Base-by-base conservation (phyloP, 1,284 basidiomycete species). In the Prillingera fragicola region DNA sequence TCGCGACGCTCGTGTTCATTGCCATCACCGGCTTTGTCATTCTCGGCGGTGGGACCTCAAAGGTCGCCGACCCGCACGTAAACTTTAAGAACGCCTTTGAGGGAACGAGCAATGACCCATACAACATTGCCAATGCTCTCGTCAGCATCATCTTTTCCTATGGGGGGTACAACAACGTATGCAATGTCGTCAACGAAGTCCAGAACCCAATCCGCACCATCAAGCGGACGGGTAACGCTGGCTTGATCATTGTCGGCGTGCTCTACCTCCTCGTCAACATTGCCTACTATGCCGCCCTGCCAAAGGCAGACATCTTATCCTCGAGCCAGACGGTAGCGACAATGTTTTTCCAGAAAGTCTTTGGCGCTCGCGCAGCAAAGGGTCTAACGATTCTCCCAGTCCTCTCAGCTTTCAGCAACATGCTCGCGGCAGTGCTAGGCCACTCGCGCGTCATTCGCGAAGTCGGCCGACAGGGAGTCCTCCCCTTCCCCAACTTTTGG, bases 81-180 rank as follows among this genome's bases (percentile, higher is more conserved):
- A 78, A 80, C 62, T 80, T 80, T 61, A 59, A 62, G 28, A 65
- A 78, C 51, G 56, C 74, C 1, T 80, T 79, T 54, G 61, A 56
- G 8, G 78, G 75, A 15, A 74, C 76, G 3, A 64, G 54, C 7
- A 64, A 50, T 8, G 62, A 72, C 37, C 73, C 67, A 1, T 77
- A 77, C 55, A 67, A 65, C 4, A 58, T 79, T 18, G 72, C 75
- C 7, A 77, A 48, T 26, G 52, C 50, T 4, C 39, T 61, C n/a
- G 36, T 49, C 43, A 60, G 48, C 33, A 49, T 52, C 40, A 59
- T 50, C 38, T 59, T 52, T 35, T 42, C 42, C 19, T 55, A 55
- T 39, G 49, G 44, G 9, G 77, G 78, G 10, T 79, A 73, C 58
- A 42, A 55, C 25, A 77, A 76, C 48, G 69, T 73, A 4, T 73